These are phyloP conservation scores for Exserohilum turcica DNA, from an alignment of 2,329 filamentous ascomycete genomes.

Conservation along the genomic window DNA sequence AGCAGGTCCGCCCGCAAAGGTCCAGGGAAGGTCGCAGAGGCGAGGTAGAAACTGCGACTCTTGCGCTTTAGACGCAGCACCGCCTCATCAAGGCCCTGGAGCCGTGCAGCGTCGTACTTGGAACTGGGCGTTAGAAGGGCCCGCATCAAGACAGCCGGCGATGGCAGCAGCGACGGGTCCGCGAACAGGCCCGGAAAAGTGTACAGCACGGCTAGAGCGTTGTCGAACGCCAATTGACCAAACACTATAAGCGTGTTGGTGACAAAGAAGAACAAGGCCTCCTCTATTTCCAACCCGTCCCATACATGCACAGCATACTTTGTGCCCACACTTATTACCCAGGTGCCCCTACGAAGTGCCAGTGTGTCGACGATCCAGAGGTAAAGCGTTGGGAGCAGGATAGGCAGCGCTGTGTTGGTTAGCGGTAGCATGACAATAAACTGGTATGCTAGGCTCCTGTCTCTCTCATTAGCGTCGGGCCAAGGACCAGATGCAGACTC, in stretches of 20 bases:
- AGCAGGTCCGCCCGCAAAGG: slow-evolving; percentile 71
- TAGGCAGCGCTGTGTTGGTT: slow-evolving; percentile 63
- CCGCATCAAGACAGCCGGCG: slow-evolving; percentile 56
- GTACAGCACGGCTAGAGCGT: slow-evolving; percentile 68
- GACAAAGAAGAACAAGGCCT: slow-evolving; percentile 73
- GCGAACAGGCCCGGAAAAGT: slow-evolving; percentile 66
- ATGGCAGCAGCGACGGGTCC: slow-evolving; percentile 55
- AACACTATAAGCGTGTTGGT: slow-evolving; percentile 74
- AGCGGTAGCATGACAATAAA: slow-evolving; percentile 66
- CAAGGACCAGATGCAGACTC: not conserved
- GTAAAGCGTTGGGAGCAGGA: slow-evolving; percentile 68
- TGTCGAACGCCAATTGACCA: slow-evolving; percentile 71
- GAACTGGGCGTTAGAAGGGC: slow-evolving; percentile 57
- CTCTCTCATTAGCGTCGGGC: not conserved
- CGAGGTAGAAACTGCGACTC: slow-evolving; percentile 75
- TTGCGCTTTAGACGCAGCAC: slow-evolving; percentile 64
- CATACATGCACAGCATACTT: slow-evolving; percentile 69
- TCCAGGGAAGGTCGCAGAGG: slow-evolving; percentile 71
- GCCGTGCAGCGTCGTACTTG: slow-evolving; percentile 62
- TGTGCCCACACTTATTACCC: slow-evolving; percentile 71
- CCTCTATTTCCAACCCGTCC: slow-evolving; percentile 71
- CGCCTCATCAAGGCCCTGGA: slow-evolving; percentile 64
- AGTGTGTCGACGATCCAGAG: slow-evolving; percentile 75
- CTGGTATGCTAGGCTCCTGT: slow-evolving; percentile 64
- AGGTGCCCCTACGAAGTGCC: slow-evolving; percentile 70